Evolutionary conservation across 2,329 filamentous ascomycete species (phyloP).

Genomic region (Colletotrichum sp.): DNA sequence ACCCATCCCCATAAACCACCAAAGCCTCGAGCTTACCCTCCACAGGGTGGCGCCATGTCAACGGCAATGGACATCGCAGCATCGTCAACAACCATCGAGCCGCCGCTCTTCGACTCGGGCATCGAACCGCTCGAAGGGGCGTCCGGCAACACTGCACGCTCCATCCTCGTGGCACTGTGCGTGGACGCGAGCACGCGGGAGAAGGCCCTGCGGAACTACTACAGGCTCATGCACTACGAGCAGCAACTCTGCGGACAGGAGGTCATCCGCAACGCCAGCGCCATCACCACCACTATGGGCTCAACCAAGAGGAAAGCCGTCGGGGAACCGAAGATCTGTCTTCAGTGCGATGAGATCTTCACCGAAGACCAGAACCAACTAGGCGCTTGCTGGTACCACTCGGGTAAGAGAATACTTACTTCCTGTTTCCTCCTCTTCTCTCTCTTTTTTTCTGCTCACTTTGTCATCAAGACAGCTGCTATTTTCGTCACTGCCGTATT

Average conservation of each 20-base stretch:
- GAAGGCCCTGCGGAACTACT: conserved; percentile 16
- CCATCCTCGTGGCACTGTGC: conserved; percentile 23
- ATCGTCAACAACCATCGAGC: neutral
- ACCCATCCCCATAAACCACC: neutral
- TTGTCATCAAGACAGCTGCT: neutral
- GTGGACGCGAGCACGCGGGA: conserved; percentile 10
- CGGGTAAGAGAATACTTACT: conserved; percentile 7
- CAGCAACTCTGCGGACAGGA: neutral
- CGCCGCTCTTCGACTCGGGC: neutral
- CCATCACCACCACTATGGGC: neutral
- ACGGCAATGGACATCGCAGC: conserved; percentile 5
- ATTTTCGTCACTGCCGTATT: neutral
- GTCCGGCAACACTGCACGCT: conserved; percentile 5
- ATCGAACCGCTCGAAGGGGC: conserved; percentile 20
- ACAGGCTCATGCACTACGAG: conserved; percentile 17
- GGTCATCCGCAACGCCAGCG: neutral
- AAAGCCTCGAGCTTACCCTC: neutral
- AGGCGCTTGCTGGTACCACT: conserved; percentile 18
- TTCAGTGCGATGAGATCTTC: conserved; percentile 23
- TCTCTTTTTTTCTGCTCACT: neutral
- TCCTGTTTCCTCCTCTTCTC: neutral
- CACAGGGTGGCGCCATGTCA: neutral
- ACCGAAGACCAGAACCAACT: conserved; percentile 18
- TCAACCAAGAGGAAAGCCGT: conserved; percentile 12
- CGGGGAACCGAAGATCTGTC: conserved; percentile 18